Evolutionary conservation across 169 alveolate species (phyloP), one percentile per base, ranked within the genome.

Genomic region (Plasmodium gallinaceum): DNA sequence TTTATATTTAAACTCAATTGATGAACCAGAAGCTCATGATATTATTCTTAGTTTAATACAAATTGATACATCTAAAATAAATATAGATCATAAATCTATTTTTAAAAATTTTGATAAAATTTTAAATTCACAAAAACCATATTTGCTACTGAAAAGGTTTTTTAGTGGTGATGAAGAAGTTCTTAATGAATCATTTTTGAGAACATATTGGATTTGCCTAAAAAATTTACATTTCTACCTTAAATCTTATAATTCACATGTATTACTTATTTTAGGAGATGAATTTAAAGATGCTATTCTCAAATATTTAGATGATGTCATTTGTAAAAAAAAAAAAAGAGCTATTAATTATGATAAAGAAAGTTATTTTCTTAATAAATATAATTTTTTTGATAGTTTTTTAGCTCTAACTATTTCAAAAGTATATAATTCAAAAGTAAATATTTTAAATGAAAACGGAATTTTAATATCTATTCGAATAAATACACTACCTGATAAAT

Each of bases 391-490:
- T 83, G 91, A 83, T 45, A 69, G 48, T 60, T 83, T 83, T 20
- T 14, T 52, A 68, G 66, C 91, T 10, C 70, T 83, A 18, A 39
- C 66, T 45, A 68, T 68, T 20, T 83, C 91, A n/a, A 83, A 83
- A 61, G 83, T 83, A 7, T 60, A 83, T 72, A 83, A 83, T 32
- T 20, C 83, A 14, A 83, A 66, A 57, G 73, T 83, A 37, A 24
- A 46, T 32, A 83, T 83, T 52, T 83, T 83, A 68, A 83, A 83
- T 48, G 91, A 83, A 83, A 83, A 83, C 52, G 91, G 91, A 3
- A 68, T 83, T 32, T 72, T 83, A 18, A 83, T 62, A 68, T 83
- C 91, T 58, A 68, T 83, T 16, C 74, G 18, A 12, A 68, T 68
- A 4, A 68, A 83, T 57, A 68, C 91, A 6, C 43, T 68, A 14